Evolutionary conservation across 441 rosid species (phyloP).

Genomic region (Erodium trifolium): DNA sequence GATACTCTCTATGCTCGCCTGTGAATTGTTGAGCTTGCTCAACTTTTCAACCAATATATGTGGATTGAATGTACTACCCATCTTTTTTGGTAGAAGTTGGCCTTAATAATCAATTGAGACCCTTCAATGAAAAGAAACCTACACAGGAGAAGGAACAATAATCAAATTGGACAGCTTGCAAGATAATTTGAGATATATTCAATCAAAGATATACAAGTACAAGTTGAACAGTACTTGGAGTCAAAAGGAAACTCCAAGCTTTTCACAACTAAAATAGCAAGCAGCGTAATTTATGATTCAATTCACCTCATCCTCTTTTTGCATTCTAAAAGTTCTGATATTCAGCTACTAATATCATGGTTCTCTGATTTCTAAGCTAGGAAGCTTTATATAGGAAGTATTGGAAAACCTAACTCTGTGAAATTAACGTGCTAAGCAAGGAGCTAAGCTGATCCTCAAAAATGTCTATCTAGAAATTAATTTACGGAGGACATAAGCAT

Average conservation of each 20-base stretch:
- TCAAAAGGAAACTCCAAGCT: background rate
- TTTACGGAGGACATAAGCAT: background rate
- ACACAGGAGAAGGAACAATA: background rate
- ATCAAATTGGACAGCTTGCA: constrained; percentile 10
- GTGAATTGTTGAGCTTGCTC: constrained; percentile 79
- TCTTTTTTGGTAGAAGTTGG: constrained; percentile 23
- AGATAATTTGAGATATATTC: background rate
- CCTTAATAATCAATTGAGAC: constrained; percentile 19
- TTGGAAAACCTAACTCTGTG: background rate
- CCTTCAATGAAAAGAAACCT: constrained; percentile 23
- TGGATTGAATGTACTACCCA: constrained; percentile 84
- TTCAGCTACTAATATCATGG: background rate
- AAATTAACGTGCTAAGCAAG: background rate
- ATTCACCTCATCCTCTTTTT: background rate
- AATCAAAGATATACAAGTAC: background rate
- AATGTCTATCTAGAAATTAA: background rate
- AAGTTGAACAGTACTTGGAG: background rate
- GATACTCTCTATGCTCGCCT: constrained; percentile 99
- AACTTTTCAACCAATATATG: constrained; percentile 91
- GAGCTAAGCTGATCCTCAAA: background rate
- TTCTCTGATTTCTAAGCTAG: background rate
- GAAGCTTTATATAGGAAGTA: background rate
- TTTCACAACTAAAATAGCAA: background rate
- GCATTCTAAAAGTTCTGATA: background rate
- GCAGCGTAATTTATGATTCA: background rate